phyloP scores from a whole-genome alignment of 169 alveolate species.

The Cryptosporidium meleagridis region DNA sequence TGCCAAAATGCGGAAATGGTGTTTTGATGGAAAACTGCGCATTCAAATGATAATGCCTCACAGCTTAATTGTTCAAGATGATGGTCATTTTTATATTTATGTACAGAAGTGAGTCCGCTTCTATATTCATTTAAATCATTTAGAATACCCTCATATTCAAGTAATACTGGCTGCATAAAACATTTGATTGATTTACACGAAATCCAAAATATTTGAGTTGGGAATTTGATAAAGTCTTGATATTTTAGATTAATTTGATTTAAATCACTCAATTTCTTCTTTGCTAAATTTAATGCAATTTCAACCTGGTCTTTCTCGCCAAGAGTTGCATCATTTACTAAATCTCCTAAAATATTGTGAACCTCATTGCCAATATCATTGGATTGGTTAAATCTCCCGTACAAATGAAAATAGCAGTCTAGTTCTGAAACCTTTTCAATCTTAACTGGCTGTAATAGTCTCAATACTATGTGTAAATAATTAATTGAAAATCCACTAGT shows the following conservation, averaged over 20 bases:
- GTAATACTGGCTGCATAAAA: slow-evolving; percentile 82
- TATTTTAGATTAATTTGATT: slow-evolving; percentile 31
- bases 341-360: slow-evolving; percentile 52
- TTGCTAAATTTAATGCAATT: not conserved
- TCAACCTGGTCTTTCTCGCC: slow-evolving; percentile 56
- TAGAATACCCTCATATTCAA: slow-evolving; percentile 75
- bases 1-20: slow-evolving; percentile 79
- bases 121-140: slow-evolving; percentile 76
- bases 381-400: slow-evolving; percentile 8
- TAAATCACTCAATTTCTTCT: not conserved
- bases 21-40: slow-evolving; percentile 25
- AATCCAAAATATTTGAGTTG: slow-evolving; percentile 88
- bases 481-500: slow-evolving; percentile 76
- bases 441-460: slow-evolving; percentile 75
- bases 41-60: slow-evolving; percentile 64
- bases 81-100: slow-evolving; percentile 56
- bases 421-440: slow-evolving; percentile 74
- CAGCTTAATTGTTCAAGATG: slow-evolving; percentile 73
- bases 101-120: slow-evolving; percentile 74
- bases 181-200: slow-evolving; percentile 83
- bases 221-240: slow-evolving; percentile 82
- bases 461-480: slow-evolving; percentile 70
- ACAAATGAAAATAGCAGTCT: slow-evolving; percentile 20
- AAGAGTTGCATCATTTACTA: slow-evolving; percentile 58
- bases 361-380: slow-evolving; percentile 22